Evolutionary conservation across 2,329 filamentous ascomycete genomes (phyloP).

Genomic region (Penicillium sp.): DNA sequence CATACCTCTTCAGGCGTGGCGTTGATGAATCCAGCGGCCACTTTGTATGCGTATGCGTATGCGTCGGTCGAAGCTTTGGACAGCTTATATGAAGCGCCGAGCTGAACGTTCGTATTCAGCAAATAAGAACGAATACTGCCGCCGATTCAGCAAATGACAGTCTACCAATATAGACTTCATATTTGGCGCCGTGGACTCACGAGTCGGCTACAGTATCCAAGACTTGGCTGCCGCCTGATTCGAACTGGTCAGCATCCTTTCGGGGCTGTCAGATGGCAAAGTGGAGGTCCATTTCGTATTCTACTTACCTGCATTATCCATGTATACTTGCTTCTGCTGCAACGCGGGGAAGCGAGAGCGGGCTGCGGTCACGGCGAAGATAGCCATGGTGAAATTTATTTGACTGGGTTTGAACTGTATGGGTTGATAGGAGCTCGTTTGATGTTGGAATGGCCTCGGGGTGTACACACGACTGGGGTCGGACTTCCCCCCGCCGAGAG

Average conservation of each 20-base stretch:
- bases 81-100: constrained; percentile 69
- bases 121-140: constrained; percentile 67
- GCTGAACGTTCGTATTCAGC: constrained; percentile 69
- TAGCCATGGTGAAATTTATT: constrained; percentile 21
- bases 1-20: constrained; percentile 64
- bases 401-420: neutral
- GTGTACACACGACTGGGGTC: neutral
- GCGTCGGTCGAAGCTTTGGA: constrained; percentile 61
- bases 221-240: constrained; percentile 67
- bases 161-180: neutral
- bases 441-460: too few species aligned
- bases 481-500: constrained; percentile 6
- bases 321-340: constrained; percentile 66
- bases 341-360: constrained; percentile 70
- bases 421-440: too few species aligned
- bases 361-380: constrained; percentile 58
- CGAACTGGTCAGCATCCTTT: neutral
- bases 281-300: neutral
- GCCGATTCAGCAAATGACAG: neutral
- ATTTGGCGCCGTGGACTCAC: constrained; percentile 47
- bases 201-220: constrained; percentile 67
- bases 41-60: constrained; percentile 62
- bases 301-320: constrained; percentile 64
- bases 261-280: neutral
- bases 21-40: constrained; percentile 72